Evolutionary conservation across 2,329 filamentous ascomycete species (phyloP).

Genomic region (Neoascochyta sp.): DNA sequence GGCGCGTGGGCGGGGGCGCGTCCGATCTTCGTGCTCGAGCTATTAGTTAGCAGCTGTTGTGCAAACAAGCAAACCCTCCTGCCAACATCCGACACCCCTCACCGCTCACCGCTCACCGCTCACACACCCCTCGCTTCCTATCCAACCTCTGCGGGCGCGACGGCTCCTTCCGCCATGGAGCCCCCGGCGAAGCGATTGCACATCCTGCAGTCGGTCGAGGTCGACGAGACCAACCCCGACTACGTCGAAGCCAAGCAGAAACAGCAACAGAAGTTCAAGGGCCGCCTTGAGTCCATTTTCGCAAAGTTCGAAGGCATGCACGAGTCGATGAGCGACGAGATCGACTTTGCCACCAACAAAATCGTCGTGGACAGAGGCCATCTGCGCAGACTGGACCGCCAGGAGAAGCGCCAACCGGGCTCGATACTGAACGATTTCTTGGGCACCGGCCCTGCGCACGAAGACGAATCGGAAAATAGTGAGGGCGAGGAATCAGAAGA

Average conservation of each 20-base stretch:
- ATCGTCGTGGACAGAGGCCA: slow-evolving; percentile 93
- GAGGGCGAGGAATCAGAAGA: slow-evolving; percentile 20
- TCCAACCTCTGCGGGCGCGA: too few species aligned
- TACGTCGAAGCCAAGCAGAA: slow-evolving; percentile 40
- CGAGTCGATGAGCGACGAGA: slow-evolving; percentile 78
- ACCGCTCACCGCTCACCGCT: too few species aligned
- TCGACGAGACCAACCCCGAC: slow-evolving; percentile 31
- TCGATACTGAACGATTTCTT: slow-evolving; percentile 22
- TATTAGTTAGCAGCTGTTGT: too few species aligned
- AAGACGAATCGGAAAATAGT: slow-evolving; percentile 38
- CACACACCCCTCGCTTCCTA: too few species aligned
- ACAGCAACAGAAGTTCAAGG: slow-evolving; percentile 46
- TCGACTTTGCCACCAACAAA: slow-evolving; percentile 75
- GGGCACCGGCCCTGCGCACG: slow-evolving; percentile 33
- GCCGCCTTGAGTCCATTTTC: slow-evolving; percentile 84
- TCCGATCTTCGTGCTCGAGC: too few species aligned
- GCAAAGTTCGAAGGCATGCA: slow-evolving; percentile 85
- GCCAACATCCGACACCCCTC: too few species aligned
- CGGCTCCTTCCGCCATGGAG: slow-evolving; percentile 57
- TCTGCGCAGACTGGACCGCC: slow-evolving; percentile 54
- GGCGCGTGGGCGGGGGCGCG: slow-evolving; percentile 14
- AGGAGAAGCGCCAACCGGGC: slow-evolving; percentile 19
- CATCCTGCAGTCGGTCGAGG: slow-evolving; percentile 40
- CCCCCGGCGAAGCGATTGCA: slow-evolving; percentile 59
- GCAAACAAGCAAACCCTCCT: too few species aligned